Evolutionary conservation across 1,139 yeast species (phyloP), one percentile per base, ranked within the genome.

Genomic region (Pichia cactophila): DNA sequence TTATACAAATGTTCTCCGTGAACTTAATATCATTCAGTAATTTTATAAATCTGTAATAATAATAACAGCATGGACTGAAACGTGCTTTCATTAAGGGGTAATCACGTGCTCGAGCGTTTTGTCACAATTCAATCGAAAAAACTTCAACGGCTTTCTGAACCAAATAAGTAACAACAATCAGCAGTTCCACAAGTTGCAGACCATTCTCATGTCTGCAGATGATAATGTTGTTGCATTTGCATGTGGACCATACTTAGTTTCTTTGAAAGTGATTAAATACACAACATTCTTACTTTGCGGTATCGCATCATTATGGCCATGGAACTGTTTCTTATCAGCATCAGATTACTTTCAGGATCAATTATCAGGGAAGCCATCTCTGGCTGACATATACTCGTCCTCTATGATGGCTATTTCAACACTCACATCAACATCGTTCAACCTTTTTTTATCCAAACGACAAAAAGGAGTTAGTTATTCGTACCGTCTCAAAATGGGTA

Each of bases 351-450:
- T 88, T 62, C 78, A 80, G 37, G 78, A 77, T 48, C 67, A 92
- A 46, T 83, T 90, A 54, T 69, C 72, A 23, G 73, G 72, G 35
- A 20, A 35, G 10, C 79, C 84, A 0, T 54, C 66, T 1, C 69
- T 87, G 54, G 75, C 82, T 12, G 77, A 75, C 54, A 73, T 78
- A 43, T 87, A 86, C 63, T 78, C 90, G 7, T 83, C 95, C 26
- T 80, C 94, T 0, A 85, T 90, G 84, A 92, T 92, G 97, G 75
- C 90, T 1, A 83, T 85, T 0, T 83, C 94, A 7, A 89, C 97
- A 0, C 58, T 86, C 4, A 74, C 90, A 0, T 81, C 90, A 1
- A 75, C 89, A 1, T 52, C 72, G 0, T 76, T 74, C 60, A 86
- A 82, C 62, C 69, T 77, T 47, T 75, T 78, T 56, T 69, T 89